Conservation (phyloP, 2,329 filamentous ascomycete species). For the Zopfia rhizophila region DNA sequence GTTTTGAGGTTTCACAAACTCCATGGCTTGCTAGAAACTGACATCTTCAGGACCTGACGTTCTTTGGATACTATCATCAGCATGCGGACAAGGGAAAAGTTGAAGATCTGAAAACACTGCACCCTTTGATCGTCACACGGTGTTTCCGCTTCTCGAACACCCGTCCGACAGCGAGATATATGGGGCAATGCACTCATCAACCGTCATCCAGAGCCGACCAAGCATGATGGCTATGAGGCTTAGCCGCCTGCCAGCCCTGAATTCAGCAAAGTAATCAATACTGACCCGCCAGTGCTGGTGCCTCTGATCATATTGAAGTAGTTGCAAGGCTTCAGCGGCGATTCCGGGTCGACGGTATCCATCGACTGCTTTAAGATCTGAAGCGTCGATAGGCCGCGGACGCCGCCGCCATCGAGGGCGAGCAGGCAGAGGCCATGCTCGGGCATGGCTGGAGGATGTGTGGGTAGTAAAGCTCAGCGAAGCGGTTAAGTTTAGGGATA, state of each 20-base stretch:
- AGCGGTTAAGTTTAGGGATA: no score
- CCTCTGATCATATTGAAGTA: conserved; percentile 30
- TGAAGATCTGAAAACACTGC: no score
- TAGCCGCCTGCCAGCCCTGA: conserved; percentile 6
- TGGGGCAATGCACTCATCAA: conserved; percentile 16
- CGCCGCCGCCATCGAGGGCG: conserved; percentile 32
- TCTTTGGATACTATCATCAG: no score
- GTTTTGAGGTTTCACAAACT: no score
- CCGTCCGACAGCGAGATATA: conserved; percentile 8
- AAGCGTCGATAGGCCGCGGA: conserved; percentile 31
- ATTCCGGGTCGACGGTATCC: conserved; percentile 15
- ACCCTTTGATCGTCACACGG: conserved; percentile 2
- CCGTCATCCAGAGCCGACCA: conserved; percentile 18
- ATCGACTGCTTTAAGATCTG: conserved; percentile 30
- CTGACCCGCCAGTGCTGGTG: conserved; percentile 23
- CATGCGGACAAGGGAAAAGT: no score
- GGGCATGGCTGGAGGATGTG: no score
- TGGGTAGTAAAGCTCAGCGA: no score
- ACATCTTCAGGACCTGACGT: no score
- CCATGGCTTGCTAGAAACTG: no score
- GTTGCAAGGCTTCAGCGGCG: conserved; percentile 27
- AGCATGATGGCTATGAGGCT: conserved; percentile 24
- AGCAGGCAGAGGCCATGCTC: conserved; percentile 31
- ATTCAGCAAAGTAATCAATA: neutral
- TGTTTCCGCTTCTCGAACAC: conserved; percentile 7